Evolutionary conservation across 1,139 yeast species (phyloP).

Genomic region (Geotrichum carabidarum): DNA sequence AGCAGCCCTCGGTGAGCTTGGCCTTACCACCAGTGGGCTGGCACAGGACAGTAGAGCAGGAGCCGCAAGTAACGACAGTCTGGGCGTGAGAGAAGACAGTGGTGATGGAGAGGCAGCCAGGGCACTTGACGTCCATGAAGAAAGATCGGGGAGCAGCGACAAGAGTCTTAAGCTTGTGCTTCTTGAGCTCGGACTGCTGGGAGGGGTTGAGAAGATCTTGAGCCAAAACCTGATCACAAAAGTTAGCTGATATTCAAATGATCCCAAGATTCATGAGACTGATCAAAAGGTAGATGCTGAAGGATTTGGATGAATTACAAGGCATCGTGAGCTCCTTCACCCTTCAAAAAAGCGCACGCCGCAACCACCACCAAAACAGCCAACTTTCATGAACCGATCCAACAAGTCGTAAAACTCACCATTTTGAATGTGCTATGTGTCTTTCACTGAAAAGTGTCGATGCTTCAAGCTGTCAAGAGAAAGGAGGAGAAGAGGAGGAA

Average conservation of each 20-base stretch:
- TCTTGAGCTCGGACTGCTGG: conserved; percentile 91
- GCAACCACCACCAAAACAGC: too few relatives aligned
- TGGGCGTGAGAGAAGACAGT: conserved; percentile 99
- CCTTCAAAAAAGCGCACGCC: too few relatives aligned
- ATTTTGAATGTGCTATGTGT: background rate
- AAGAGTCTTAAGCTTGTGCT: conserved; percentile 96
- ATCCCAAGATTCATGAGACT: too few relatives aligned
- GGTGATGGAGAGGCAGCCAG: conserved; percentile 98
- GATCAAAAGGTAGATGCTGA: too few relatives aligned
- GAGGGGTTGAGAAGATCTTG: conserved; percentile 97
- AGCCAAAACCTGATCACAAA: conserved; percentile 71
- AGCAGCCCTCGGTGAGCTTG: conserved; percentile 97
- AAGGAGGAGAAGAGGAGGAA: background rate
- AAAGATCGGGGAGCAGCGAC: conserved; percentile 97
- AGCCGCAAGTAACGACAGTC: conserved; percentile 98
- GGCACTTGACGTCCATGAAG: conserved; percentile 99
- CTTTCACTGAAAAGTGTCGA: background rate
- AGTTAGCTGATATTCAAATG: background rate
- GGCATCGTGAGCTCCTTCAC: too few relatives aligned
- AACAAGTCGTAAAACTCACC: background rate
- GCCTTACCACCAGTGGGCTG: conserved; percentile 99
- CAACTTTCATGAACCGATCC: too few relatives aligned
- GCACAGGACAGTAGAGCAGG: conserved; percentile 96
- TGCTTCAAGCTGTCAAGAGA: background rate
- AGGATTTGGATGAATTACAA: too few relatives aligned